phyloP scores from a whole-genome alignment of 2,329 filamentous ascomycete genomes.

The Sphaerulina musiva region DNA sequence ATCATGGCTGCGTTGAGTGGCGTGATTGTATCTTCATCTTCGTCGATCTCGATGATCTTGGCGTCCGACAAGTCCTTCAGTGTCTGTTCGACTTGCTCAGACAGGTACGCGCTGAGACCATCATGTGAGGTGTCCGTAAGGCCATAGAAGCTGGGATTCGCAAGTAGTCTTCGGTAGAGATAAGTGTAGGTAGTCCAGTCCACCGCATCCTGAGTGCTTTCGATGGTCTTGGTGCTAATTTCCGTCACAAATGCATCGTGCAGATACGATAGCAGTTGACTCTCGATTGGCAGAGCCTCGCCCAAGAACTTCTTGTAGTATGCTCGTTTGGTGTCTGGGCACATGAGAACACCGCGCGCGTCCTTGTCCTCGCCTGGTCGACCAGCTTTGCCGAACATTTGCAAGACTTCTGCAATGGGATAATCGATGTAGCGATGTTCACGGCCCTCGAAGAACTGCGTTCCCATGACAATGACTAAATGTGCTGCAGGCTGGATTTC shows the following conservation, averaged over 20 bases:
- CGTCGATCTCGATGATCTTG: constrained; percentile 92
- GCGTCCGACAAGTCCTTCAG: constrained; percentile 84
- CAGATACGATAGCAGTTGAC: constrained; percentile 81
- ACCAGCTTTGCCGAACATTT: constrained; percentile 95
- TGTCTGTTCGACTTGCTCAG: constrained; percentile 87
- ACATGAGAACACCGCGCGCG: constrained; percentile 90
- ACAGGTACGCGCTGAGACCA: constrained; percentile 86
- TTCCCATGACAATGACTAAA: constrained; percentile 92
- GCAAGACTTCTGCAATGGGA: constrained; percentile 82
- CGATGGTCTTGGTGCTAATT: constrained; percentile 91
- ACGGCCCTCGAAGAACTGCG: constrained; percentile 92
- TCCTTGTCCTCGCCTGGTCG: constrained; percentile 70
- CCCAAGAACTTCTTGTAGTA: constrained; percentile 99
- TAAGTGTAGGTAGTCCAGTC: constrained; percentile 99
- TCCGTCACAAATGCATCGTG: constrained; percentile 96
- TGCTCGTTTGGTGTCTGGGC: constrained; percentile 86
- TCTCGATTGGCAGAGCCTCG: constrained; percentile 92
- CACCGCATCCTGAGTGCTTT: constrained; percentile 91
- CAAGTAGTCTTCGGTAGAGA: constrained; percentile 89
- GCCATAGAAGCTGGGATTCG: constrained; percentile 95
- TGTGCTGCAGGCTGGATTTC: constrained; percentile 84
- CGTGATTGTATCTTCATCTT: constrained; percentile 74
- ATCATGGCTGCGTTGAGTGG: constrained; percentile 97
- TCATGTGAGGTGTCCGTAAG: constrained; percentile 83
- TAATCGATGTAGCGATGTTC: constrained; percentile 98